Evolutionary conservation across 768 basidiomycete genomes (phyloP).

Genomic region (Pulveroboletus sp.): DNA sequence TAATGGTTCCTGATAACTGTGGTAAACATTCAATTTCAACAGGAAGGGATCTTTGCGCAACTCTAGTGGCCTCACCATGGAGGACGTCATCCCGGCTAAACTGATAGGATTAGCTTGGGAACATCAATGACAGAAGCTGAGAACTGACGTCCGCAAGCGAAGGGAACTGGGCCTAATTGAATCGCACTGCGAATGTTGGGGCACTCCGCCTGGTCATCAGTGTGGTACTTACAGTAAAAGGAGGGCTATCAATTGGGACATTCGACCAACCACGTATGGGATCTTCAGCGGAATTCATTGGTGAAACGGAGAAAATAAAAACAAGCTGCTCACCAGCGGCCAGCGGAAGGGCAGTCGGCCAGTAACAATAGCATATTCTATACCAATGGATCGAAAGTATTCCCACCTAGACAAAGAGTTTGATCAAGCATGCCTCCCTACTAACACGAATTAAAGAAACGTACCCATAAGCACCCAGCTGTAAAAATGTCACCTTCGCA

Average conservation of each 20-base stretch:
- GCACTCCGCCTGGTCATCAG: not conserved
- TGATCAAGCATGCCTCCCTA: not conserved
- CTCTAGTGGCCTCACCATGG: constrained; percentile 1
- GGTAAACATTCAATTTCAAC: not conserved
- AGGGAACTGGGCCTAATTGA: not conserved
- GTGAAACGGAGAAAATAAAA: not conserved
- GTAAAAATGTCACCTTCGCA: constrained; percentile 7
- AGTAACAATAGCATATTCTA: constrained; percentile 23
- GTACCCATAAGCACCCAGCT: constrained; percentile 21
- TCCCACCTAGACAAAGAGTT: constrained; percentile 19
- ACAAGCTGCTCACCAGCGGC: constrained; percentile 18
- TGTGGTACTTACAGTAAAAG: constrained; percentile 1
- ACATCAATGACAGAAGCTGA: not conserved
- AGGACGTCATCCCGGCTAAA: not conserved
- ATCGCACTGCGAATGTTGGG: constrained; percentile 3
- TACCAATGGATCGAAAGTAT: constrained; percentile 13
- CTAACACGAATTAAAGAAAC: not conserved
- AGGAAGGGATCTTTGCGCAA: not conserved
- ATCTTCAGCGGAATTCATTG: constrained; percentile 1
- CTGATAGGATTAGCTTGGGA: not conserved
- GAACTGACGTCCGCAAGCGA: constrained; percentile 10
- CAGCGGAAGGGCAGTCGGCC: constrained; percentile 21
- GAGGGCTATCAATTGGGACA: constrained; percentile 1
- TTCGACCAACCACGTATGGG: constrained; percentile 12
- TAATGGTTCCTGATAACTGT: constrained; percentile 4